Conservation (phyloP, 768 basidiomycete species). For the Pleurotus platypus region DNA sequence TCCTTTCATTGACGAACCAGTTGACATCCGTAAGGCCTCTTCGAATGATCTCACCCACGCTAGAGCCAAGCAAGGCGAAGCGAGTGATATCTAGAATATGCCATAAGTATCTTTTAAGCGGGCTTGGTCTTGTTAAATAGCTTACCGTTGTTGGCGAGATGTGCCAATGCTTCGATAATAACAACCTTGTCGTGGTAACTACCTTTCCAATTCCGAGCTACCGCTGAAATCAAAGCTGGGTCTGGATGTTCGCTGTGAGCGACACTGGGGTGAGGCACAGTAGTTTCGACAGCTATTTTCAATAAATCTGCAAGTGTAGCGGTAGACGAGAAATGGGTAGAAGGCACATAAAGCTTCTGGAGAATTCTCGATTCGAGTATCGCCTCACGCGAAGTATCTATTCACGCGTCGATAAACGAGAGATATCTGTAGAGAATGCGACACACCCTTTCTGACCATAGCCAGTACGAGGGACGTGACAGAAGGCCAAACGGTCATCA, state of each 20-base stretch:
- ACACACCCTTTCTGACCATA: not conserved
- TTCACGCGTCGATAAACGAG: not conserved
- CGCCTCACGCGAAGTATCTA: not conserved
- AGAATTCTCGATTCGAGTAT: not conserved
- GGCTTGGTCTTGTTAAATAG: not conserved
- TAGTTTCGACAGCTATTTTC: not conserved
- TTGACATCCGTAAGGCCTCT: not conserved
- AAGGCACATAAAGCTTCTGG: not conserved
- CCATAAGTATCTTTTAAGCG: not conserved
- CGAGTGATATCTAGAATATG: not conserved
- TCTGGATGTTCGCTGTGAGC: not conserved
- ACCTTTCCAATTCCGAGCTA: not conserved
- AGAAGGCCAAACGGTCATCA: conserved; percentile 14
- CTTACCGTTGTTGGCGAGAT: not conserved
- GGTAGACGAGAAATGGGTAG: not conserved
- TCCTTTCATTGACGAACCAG: not conserved
- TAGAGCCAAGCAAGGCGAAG: not conserved
- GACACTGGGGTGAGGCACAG: not conserved
- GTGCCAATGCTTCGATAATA: not conserved
- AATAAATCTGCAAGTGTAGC: not conserved
- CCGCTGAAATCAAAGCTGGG: not conserved
- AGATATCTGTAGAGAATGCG: too few species aligned
- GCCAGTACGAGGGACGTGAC: not conserved
- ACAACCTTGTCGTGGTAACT: not conserved
- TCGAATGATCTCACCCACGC: not conserved